Evolutionary conservation across 345 rosid genomes (phyloP).

Genomic region (Salix arbutifolia): DNA sequence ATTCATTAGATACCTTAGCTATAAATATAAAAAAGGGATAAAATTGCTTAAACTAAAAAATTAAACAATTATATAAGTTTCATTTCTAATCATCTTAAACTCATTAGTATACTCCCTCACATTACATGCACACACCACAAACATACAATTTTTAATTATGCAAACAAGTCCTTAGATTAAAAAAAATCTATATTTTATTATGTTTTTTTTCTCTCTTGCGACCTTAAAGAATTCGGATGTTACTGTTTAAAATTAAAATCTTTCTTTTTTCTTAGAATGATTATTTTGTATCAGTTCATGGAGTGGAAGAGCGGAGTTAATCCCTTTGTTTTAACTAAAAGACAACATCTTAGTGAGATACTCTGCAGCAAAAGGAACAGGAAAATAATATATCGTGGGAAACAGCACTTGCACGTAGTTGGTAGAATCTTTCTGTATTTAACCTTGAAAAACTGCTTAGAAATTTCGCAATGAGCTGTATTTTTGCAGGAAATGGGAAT

Average conservation of each 20-base stretch:
- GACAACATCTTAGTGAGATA: constrained; percentile 18
- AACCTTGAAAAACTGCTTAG: background rate
- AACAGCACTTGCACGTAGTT: constrained; percentile 2
- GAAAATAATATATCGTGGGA: background rate
- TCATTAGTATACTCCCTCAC: too few relatives aligned
- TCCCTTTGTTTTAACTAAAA: background rate
- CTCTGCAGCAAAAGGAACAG: constrained; percentile 7
- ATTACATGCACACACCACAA: background rate
- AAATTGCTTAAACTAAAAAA: too few relatives aligned
- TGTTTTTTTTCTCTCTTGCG: too few relatives aligned
- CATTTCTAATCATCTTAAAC: background rate
- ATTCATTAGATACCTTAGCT: too few relatives aligned
- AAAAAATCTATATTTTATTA: too few relatives aligned
- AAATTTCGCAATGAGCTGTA: constrained; percentile 3
- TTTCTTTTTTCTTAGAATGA: too few relatives aligned
- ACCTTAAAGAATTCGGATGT: too few relatives aligned
- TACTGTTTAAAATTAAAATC: too few relatives aligned
- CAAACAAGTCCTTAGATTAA: too few relatives aligned
- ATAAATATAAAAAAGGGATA: too few relatives aligned
- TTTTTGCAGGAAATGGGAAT: constrained; percentile 4
- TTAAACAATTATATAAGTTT: too few relatives aligned
- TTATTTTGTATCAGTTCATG: background rate
- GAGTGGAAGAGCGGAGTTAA: background rate
- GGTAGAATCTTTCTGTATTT: constrained; percentile 27
- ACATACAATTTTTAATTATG: too few relatives aligned